A percentile compares a stretch with the other conserved stretches of the same genome.
Evolutionary conservation across 2,329 filamentous ascomycete species (phyloP).

Genomic region (Alternaria postmessia): DNA sequence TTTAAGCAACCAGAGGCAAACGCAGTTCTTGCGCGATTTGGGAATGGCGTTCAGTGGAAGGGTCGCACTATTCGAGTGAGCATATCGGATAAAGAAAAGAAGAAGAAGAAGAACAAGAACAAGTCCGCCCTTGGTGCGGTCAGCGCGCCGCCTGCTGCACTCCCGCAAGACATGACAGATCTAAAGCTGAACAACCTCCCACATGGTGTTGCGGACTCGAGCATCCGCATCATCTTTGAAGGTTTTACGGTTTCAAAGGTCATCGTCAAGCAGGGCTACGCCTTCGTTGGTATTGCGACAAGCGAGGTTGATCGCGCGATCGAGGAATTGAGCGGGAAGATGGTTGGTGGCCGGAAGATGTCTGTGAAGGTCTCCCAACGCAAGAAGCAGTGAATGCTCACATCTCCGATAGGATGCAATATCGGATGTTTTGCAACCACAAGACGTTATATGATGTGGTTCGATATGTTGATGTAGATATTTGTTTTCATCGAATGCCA

Average conservation of each 20-base stretch:
- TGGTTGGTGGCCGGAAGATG: neutral
- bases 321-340: neutral
- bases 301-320: neutral
- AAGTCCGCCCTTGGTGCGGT: neutral
- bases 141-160: neutral
- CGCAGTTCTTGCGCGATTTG: neutral
- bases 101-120: neutral
- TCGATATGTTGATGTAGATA: neutral
- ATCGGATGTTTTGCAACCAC: too few species aligned
- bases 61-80: neutral
- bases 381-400: neutral
- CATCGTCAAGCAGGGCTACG: neutral
- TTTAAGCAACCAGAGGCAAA: neutral
- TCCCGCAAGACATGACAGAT: neutral
- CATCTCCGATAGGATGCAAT: neutral
- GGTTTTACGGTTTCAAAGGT: neutral
- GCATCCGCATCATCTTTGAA: neutral
- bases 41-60: neutral
- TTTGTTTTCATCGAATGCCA: neutral
- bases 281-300: neutral
- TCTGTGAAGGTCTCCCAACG: neutral
- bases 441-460: neutral
- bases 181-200: neutral
- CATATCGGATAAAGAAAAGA: neutral
- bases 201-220: neutral